These are phyloP conservation scores for Verticillium albo-atrum DNA, from an alignment of 2,329 filamentous ascomycete species.

Conservation along the genomic window DNA sequence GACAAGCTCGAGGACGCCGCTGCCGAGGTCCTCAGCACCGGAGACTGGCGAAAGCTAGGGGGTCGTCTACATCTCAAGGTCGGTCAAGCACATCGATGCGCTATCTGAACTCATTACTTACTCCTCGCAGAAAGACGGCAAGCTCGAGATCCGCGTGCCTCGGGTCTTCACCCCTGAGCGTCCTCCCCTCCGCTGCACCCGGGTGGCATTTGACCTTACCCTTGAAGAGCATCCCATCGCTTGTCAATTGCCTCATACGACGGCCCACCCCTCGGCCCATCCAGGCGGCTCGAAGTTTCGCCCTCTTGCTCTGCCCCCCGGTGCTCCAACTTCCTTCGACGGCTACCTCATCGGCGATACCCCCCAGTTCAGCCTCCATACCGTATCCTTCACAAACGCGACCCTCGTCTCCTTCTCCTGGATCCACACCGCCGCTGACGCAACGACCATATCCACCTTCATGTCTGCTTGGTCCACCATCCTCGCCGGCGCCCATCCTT, in stretches of 20 bases:
- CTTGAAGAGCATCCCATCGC: constrained; percentile 17
- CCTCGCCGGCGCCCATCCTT: constrained; percentile 33
- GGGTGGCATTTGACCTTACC: constrained; percentile 25
- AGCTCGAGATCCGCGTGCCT: constrained; percentile 25
- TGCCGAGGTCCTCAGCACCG: constrained; percentile 31
- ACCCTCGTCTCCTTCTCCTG: constrained; percentile 42
- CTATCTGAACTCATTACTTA: not conserved
- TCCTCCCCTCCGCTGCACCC: constrained; percentile 25
- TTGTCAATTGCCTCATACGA: constrained; percentile 25
- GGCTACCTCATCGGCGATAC: constrained; percentile 36
- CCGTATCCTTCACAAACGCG: constrained; percentile 43
- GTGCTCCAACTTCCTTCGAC: constrained; percentile 18
- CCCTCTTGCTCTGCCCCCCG: constrained; percentile 9
- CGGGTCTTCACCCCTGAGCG: constrained; percentile 17
- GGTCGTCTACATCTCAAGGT: constrained; percentile 36
- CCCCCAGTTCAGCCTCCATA: constrained; percentile 42
- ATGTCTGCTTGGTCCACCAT: constrained; percentile 41
- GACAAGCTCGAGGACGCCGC: constrained; percentile 30
- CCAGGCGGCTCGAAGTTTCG: constrained; percentile 5
- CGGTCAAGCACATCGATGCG: constrained; percentile 3
- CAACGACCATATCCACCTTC: constrained; percentile 33
- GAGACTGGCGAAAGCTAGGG: constrained; percentile 41
- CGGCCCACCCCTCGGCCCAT: constrained; percentile 3
- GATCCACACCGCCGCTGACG: constrained; percentile 43
- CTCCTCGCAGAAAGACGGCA: not conserved